These are phyloP conservation scores for Melocanna baccifera DNA, from an alignment of 176 grass and related monocot genomes.

Conservation along the genomic window DNA sequence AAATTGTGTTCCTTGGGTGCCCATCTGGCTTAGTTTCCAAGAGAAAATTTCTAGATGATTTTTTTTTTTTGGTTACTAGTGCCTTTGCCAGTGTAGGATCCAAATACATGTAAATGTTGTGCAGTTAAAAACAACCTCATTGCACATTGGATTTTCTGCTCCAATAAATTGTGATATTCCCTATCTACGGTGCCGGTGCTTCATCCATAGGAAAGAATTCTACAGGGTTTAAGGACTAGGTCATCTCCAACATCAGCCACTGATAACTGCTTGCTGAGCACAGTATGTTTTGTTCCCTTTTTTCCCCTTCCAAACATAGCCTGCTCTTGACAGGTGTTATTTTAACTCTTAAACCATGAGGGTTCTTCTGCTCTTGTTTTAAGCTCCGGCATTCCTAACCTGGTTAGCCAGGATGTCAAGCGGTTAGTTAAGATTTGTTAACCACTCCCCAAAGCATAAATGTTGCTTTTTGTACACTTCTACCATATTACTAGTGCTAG, in stretches of 20 bases:
- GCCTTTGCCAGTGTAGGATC: not conserved
- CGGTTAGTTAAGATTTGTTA: not conserved
- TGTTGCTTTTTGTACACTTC: conserved; percentile 16
- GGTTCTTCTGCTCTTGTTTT: not conserved
- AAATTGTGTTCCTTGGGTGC: not conserved
- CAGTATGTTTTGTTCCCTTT: not conserved
- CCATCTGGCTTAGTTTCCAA: not conserved
- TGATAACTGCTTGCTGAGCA: not conserved
- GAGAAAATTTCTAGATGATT: not conserved
- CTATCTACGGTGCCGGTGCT: not conserved
- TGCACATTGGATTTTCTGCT: not conserved
- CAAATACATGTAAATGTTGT: not conserved
- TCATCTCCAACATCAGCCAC: not conserved
- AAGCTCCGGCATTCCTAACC: not conserved
- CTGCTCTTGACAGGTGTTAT: not conserved
- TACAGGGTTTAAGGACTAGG: not conserved
- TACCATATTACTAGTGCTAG: not conserved
- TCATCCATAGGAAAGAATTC: not conserved
- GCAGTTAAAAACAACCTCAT: not conserved
- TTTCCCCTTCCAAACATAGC: not conserved
- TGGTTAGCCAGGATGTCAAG: not conserved
- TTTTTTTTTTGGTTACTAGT: not conserved
- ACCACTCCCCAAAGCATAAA: conserved; percentile 11
- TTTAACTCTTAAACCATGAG: not conserved
- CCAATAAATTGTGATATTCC: not conserved